phyloP scores from a whole-genome alignment of 352 stramenopile genomes.

The Phytophthora idaei region DNA sequence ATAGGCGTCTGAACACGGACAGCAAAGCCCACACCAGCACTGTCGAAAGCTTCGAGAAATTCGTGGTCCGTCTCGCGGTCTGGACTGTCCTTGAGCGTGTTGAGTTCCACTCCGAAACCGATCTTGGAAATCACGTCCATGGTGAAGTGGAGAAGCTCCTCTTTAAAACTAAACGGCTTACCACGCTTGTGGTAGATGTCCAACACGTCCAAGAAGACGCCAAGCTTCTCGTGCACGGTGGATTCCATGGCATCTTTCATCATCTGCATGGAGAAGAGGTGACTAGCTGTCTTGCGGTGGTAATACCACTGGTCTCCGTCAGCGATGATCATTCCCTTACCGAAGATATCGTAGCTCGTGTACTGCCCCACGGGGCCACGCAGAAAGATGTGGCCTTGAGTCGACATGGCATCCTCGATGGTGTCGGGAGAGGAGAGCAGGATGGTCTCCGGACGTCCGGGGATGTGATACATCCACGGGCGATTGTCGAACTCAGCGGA shows the following conservation, averaged over 20 bases:
- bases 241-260: slow-evolving; percentile 53
- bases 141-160: slow-evolving; percentile 58
- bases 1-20: slow-evolving; percentile 38
- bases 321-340: slow-evolving; percentile 52
- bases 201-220: slow-evolving; percentile 38
- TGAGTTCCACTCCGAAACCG: slow-evolving; percentile 50
- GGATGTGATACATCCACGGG: slow-evolving; percentile 46
- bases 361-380: slow-evolving; percentile 48
- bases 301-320: slow-evolving; percentile 54
- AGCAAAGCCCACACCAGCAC: slow-evolving; percentile 34
- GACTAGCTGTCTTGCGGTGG: slow-evolving; percentile 82
- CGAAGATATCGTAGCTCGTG: slow-evolving; percentile 60
- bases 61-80: slow-evolving; percentile 44
- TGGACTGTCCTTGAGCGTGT: slow-evolving; percentile 42
- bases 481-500: slow-evolving; percentile 39
- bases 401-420: slow-evolving; percentile 58
- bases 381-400: slow-evolving; percentile 68
- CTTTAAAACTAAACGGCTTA: slow-evolving; percentile 44
- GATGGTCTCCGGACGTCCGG: slow-evolving; percentile 40
- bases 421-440: slow-evolving; percentile 43
- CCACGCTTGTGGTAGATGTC: slow-evolving; percentile 19
- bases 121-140: slow-evolving; percentile 72
- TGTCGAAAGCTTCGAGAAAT: slow-evolving; percentile 57
- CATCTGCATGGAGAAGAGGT: slow-evolving; percentile 78
- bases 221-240: slow-evolving; percentile 37